phyloP scores from a whole-genome alignment of 2,329 filamentous ascomycete genomes.

The Trichoderma koningiopsis region DNA sequence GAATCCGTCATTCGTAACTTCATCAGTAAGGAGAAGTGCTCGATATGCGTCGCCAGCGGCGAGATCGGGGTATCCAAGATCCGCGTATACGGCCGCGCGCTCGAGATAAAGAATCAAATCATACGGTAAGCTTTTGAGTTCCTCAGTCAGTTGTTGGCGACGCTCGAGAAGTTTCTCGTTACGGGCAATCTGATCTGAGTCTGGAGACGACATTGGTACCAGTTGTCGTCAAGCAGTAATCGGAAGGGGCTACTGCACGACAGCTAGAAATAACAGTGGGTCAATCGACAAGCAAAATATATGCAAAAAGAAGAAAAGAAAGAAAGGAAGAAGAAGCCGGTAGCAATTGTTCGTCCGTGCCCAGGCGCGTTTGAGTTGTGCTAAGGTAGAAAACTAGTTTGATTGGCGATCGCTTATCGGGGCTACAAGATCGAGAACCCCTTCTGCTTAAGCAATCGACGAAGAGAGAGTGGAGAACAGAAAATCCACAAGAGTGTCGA shows the following conservation, averaged over 20 bases:
- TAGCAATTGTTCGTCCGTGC: not conserved
- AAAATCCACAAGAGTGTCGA: not conserved
- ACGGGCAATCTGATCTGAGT: slow-evolving; percentile 42
- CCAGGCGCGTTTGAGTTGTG: not conserved
- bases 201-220: slow-evolving; percentile 32
- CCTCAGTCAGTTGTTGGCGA: slow-evolving; percentile 60
- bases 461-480: not conserved
- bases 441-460: not conserved
- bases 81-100: slow-evolving; percentile 70
- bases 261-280: not conserved
- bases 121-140: slow-evolving; percentile 56
- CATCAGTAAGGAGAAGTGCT: slow-evolving; percentile 83
- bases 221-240: not conserved
- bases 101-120: slow-evolving; percentile 67
- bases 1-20: slow-evolving; percentile 74
- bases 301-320: not conserved
- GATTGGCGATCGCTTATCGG: slow-evolving; percentile 4
- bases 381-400: not conserved
- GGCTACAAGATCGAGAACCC: not conserved
- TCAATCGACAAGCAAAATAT: not conserved
- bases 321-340: not conserved
- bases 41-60: slow-evolving; percentile 88
- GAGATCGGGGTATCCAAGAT: slow-evolving; percentile 84
- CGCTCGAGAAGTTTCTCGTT: slow-evolving; percentile 53
- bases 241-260: slow-evolving; percentile 10